Evolutionary conservation across 2,329 filamentous ascomycete species (phyloP), one percentile per base, ranked within the genome.

Genomic region (Microascus cirrosus): DNA sequence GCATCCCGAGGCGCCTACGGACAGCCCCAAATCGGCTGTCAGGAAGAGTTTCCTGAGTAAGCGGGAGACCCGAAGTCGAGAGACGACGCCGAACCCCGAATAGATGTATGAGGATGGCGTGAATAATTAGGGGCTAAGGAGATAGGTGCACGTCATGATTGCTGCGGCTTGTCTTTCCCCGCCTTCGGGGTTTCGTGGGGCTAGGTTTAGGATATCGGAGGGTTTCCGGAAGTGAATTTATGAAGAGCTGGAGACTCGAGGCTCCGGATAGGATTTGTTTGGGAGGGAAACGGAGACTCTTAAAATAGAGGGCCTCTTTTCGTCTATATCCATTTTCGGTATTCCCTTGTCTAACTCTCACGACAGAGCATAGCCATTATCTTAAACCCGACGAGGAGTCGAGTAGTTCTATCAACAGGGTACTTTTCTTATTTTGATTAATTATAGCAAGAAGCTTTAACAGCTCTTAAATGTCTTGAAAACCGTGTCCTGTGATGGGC

Each of bases 1-100:
- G 10, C 20, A 48, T 52, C 32, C 34, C 18, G 32, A 45, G 10
- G 35, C 56, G 56, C 48, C 56, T 5, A 39, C 56, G n/a, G 74
- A 76, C 36, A 80, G 76, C 62, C 78, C 79, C 20, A 76, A 73
- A 61, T 64, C 73, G 2, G 65, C 81, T 4, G 28, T 32, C 56
- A 74, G 81, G 55, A 75, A 77, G 60, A 80, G 79, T 66, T 80
- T 84, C 65, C 65, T 84, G 62, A 73, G 75, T 65, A 83, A 82
- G 71, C 73, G 77, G 57, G 70, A 65, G 15, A 4, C 55, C 2
- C 60, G 62, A 6, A 74, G 76, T 63, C 72, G 80, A 53, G 79
- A 84, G 59, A 63, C 66, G 39, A 71, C 73, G 55, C 71, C 72
- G 48, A 70, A 72, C 62, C 62, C 70, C 51, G 71, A 63, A 57